Percentiles rank a stretch among this genome's conserved stretches.
Conservation (phyloP, 2,329 filamentous ascomycete genomes). For the Penicillium sp. region DNA sequence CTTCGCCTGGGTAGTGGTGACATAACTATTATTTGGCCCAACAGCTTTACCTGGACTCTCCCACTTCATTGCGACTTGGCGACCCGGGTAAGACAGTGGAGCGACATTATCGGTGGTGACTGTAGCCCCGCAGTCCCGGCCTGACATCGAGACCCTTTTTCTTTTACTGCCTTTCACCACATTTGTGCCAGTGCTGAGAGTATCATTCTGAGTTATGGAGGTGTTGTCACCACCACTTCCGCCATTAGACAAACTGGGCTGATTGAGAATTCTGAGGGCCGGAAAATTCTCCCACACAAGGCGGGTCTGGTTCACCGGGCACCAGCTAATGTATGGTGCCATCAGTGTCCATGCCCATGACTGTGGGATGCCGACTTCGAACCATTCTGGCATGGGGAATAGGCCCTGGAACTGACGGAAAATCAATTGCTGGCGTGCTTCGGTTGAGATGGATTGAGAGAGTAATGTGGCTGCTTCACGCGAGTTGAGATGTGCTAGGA, state of each 20-base stretch:
- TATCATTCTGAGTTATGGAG: slow-evolving; percentile 59
- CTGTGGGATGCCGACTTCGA: slow-evolving; percentile 76
- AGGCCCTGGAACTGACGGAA: slow-evolving; percentile 81
- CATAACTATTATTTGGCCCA: slow-evolving; percentile 80
- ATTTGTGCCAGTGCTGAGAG: slow-evolving; percentile 43
- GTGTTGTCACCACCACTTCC: slow-evolving; percentile 49
- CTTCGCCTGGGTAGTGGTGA: slow-evolving; percentile 62
- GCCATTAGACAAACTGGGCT: slow-evolving; percentile 63
- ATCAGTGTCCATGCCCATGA: slow-evolving; percentile 82
- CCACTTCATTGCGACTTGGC: slow-evolving; percentile 71
- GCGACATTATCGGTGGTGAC: slow-evolving; percentile 69
- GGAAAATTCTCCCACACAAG: slow-evolving; percentile 86
- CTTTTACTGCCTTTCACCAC: slow-evolving; percentile 40
- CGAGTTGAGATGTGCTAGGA: slow-evolving; percentile 74
- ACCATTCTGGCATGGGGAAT: slow-evolving; percentile 82
- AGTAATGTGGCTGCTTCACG: slow-evolving; percentile 73
- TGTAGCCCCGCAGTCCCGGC: slow-evolving; percentile 60
- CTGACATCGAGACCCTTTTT: slow-evolving; percentile 53
- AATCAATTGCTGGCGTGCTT: slow-evolving; percentile 79
- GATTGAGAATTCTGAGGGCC: slow-evolving; percentile 68
- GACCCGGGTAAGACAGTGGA: slow-evolving; percentile 73
- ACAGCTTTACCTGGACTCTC: slow-evolving; percentile 67
- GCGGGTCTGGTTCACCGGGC: slow-evolving; percentile 70
- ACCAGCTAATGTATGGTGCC: slow-evolving; percentile 77
- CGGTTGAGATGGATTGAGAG: slow-evolving; percentile 73